Base-by-base conservation (phyloP, 306 rosid genomes). In the Alnus glutinosa region DNA sequence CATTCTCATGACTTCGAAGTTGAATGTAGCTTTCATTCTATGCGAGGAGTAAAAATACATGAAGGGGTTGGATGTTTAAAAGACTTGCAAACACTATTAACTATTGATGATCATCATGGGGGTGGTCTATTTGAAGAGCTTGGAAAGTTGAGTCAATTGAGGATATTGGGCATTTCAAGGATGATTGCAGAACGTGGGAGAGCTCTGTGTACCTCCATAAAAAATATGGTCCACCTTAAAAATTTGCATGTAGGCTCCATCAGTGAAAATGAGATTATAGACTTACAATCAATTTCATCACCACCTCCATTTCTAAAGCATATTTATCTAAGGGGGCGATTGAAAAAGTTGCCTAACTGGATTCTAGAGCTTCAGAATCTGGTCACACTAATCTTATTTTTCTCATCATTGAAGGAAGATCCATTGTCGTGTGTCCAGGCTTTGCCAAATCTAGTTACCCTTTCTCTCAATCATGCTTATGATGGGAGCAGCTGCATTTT, bases 291-390 rank as follows among this genome's bases (percentile, higher is more conserved):
- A 9, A 39, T 76, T 14, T 46, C 62, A 8, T 46, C 52, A 5
- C 81, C 72, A 0, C 84, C 76, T 1, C 1, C n/a, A 66, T 73
- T 2, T 74, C 42, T 76, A 6, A 52, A 28, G 28, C 10, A 18
- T 30, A 78, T 84, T 12, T 1, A 10, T 61, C 54, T 80, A 18
- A 36, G 13, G 2, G 87, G 84, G 15, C 11, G 7, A 49, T 5
- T 80, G 5, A 16, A 28, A 63, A 59, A 61, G 63, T 52, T 84
- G 28, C 82, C 79, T 0, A 19, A 70, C 4, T 80, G 87, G 84
- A 66, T 76, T 14, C 15, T 28, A 0, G 15, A 76, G 47, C 82
- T 80, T 48, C 59, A 71, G 0, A 52, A 64, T 18, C 68, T 83
- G 0, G 72, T 79, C 11, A 71, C 5, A 49, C 1, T 55, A 55